Percentiles rank a stretch among this genome's conserved stretches.
Conservation (phyloP, 345 rosid genomes). For the Cardamine chenopodiifolia region DNA sequence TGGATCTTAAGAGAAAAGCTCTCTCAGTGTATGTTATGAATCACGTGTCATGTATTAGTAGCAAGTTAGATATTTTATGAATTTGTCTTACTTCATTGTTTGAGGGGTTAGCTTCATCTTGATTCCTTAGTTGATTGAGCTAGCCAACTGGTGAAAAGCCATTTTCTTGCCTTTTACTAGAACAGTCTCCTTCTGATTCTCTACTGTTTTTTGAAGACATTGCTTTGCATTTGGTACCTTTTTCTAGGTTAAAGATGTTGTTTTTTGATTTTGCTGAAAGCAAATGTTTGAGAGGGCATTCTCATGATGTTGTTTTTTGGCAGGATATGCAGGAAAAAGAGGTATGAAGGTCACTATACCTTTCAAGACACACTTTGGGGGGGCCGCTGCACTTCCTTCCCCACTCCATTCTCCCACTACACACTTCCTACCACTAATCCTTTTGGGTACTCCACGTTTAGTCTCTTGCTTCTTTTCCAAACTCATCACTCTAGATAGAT, state of each 20-base stretch:
- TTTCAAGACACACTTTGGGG: slow-evolving; percentile 76
- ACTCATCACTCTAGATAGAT: background rate
- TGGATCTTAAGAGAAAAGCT: slow-evolving; percentile 9
- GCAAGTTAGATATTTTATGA: background rate
- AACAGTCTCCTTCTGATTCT: background rate
- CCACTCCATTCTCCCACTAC: slow-evolving; percentile 85
- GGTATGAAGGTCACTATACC: slow-evolving; percentile 70
- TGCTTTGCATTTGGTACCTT: background rate
- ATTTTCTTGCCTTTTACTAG: background rate
- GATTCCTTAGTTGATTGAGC: slow-evolving; percentile 5
- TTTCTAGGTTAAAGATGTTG: too few species aligned
- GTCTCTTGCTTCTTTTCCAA: background rate
- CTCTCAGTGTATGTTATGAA: slow-evolving; percentile 1
- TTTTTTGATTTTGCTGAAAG: slow-evolving; percentile 6
- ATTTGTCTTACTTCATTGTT: slow-evolving; percentile 3
- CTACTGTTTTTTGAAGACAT: background rate
- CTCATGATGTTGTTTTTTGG: slow-evolving; percentile 34
- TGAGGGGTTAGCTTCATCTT: slow-evolving; percentile 4
- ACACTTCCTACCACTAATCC: slow-evolving; percentile 73
- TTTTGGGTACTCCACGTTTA: slow-evolving; percentile 55
- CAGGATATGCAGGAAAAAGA: slow-evolving; percentile 58
- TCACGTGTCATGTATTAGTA: background rate
- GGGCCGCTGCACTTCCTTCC: slow-evolving; percentile 71
- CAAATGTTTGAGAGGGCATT: slow-evolving; percentile 1
- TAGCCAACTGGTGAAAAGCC: background rate